These are phyloP conservation scores for Cyclotella sp. DNA, from an alignment of 108 stramenopile genomes.

Conservation along the genomic window DNA sequence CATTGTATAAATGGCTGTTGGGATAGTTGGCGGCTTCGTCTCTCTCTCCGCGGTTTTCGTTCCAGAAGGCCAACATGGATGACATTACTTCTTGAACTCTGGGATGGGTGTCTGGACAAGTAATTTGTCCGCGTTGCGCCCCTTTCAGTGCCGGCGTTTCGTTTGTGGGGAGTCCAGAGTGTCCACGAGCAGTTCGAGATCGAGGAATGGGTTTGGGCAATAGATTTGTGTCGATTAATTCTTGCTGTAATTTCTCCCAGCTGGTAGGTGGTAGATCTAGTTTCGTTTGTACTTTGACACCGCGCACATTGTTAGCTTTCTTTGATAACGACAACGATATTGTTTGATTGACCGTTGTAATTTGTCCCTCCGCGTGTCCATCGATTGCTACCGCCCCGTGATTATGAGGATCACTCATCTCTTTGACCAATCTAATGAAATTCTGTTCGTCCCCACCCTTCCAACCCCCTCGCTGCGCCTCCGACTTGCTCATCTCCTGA, in stretches of 20 bases:
- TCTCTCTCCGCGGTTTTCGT: conserved; percentile 66
- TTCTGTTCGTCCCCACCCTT: conserved; percentile 36
- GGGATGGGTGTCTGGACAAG: conserved; percentile 37
- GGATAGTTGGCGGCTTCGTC: conserved; percentile 57
- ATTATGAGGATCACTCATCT: conserved; percentile 2
- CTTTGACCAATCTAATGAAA: conserved; percentile 34
- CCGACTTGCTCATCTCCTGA: conserved; percentile 19
- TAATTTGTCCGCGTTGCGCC: conserved; percentile 56
- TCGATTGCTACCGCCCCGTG: not conserved
- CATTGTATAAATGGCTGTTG: conserved; percentile 26
- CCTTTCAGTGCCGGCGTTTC: conserved; percentile 69
- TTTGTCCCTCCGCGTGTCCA: not conserved
- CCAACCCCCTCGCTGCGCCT: conserved; percentile 29
- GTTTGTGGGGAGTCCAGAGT: conserved; percentile 62
- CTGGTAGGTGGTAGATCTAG: conserved; percentile 5
- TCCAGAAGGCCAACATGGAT: conserved; percentile 75
- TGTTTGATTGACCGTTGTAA: no score
- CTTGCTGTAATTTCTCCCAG: conserved; percentile 33
- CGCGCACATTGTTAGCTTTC: not conserved
- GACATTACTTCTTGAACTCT: conserved; percentile 22
- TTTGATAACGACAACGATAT: not conserved
- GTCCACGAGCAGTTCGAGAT: conserved; percentile 61
- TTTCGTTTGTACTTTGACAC: not conserved
- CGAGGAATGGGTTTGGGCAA: conserved; percentile 37
- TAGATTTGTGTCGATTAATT: conserved; percentile 28